Conservation (phyloP, 768 basidiomycete species). For the Coprinopsis cinerea region DNA sequence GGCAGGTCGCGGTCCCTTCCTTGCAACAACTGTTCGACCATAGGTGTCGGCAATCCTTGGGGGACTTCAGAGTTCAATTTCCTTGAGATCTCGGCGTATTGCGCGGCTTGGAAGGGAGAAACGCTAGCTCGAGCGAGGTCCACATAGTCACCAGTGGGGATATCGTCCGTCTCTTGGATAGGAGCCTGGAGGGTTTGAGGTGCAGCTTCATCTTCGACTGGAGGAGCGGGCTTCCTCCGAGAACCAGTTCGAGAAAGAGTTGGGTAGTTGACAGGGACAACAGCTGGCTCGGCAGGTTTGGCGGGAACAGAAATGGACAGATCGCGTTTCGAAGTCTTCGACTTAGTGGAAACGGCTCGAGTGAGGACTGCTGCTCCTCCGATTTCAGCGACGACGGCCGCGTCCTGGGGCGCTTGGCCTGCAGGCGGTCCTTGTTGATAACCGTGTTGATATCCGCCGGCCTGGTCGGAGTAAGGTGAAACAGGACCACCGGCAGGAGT, state of each 20-base stretch:
- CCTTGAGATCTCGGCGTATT: slow-evolving; percentile 66
- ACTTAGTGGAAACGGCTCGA: slow-evolving; percentile 1
- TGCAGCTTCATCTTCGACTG: neutral
- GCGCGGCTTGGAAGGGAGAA: slow-evolving; percentile 68
- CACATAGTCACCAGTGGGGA: slow-evolving; percentile 41
- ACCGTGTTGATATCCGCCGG: neutral
- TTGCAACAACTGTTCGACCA: slow-evolving; percentile 7
- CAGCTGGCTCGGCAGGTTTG: neutral
- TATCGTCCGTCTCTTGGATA: slow-evolving; percentile 11
- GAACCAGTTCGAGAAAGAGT: neutral
- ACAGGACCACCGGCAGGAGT: slow-evolving; percentile 16
- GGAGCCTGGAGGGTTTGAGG: no score
- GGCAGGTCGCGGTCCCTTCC: slow-evolving; percentile 20
- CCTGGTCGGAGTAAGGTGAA: slow-evolving; percentile 22
- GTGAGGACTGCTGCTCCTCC: slow-evolving; percentile 9
- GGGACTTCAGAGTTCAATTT: slow-evolving; percentile 42
- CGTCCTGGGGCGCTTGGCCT: neutral
- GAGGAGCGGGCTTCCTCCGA: neutral
- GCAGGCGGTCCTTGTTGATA: neutral
- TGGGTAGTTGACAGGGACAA: neutral
- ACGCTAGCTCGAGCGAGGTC: slow-evolving; percentile 65
- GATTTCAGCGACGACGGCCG: slow-evolving; percentile 7
- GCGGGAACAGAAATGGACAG: slow-evolving; percentile 9
- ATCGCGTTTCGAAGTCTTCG: neutral
- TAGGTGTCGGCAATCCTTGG: slow-evolving; percentile 26